phyloP scores from a whole-genome alignment of 163 green algal genomes.

The Volvox carteri region DNA sequence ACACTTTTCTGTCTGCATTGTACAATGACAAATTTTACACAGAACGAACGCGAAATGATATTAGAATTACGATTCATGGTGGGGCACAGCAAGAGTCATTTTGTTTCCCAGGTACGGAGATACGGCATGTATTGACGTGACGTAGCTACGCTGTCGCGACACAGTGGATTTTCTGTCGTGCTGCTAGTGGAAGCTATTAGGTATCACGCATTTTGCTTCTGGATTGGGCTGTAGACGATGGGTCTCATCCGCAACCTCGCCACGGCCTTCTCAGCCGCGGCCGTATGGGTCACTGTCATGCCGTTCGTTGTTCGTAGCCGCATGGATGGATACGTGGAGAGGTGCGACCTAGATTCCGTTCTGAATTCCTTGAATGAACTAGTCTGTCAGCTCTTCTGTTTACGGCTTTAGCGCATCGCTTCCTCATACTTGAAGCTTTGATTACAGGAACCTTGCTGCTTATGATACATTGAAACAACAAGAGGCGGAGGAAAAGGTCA shows the following conservation, averaged over 20 bases:
- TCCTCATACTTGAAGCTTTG: neutral
- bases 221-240: slow-evolving; percentile 8
- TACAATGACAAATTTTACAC: no score
- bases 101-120: no score
- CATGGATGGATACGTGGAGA: slow-evolving; percentile 48
- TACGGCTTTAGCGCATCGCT: neutral
- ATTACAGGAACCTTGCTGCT: slow-evolving; percentile 31
- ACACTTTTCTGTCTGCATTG: no score
- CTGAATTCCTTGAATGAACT: no score
- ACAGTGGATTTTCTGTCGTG: no score
- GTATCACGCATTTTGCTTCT: no score
- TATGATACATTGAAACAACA: slow-evolving; percentile 4
- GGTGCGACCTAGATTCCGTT: slow-evolving; percentile 23
- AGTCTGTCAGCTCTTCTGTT: neutral
- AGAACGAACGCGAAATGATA: no score
- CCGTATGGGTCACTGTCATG: neutral
- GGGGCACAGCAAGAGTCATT: no score
- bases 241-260: slow-evolving; percentile 52
- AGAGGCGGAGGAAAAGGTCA: slow-evolving; percentile 24
- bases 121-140: no score
- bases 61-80: no score
- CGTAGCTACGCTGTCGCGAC: no score
- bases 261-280: neutral
- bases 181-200: no score
- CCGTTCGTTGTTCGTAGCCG: slow-evolving; percentile 21